Evolutionary conservation across 1,284 basidiomycete genomes (phyloP), one percentile per base, ranked within the genome.

Genomic region (Ustanciosporium gigantosporum): DNA sequence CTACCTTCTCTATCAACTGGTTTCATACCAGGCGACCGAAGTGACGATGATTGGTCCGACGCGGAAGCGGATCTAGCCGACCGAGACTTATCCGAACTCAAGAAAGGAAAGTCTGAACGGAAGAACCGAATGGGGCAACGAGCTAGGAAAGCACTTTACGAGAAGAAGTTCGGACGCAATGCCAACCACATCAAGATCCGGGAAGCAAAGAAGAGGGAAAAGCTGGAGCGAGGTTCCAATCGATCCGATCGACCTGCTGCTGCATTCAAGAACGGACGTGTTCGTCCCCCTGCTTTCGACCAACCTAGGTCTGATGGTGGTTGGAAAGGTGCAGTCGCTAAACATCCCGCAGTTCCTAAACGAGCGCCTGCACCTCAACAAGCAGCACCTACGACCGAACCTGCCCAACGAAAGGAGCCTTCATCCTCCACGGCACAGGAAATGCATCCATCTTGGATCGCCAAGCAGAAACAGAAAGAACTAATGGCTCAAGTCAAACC

Each of bases 81-180:
- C 13, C 77, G 67, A 32, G 75, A 73, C 15, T 86, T 87, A 35
- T 78, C 81, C 16, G 60, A 64, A 25, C 49, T 44, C 51, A 53
- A 43, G 41, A 60, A 39, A 16, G 56, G 48, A 24, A 64, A 56
- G 38, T 61, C 57, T 36, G 56, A 66, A 25, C 86, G 85, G 79
- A 95, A 91, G 82, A 97, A 97, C 69, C 81, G 93, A 40, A 83
- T 91, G 41, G 93, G 93, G 15, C 93, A 97, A 79, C 81, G 91
- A 41, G 93, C 93, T 9, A 82, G 93, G 47, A 83, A 88, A 81
- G 89, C 89, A 90, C 93, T 97, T 61, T 96, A 92, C 91, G 93
- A 95, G 81, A 93, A 92, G 80, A 96, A 93, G 79, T 96, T 86
- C 73, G 93, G 93, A 44, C 85, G 83, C 59, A 86, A 87, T 53